Percentiles rank a stretch among this genome's conserved stretches.
phyloP scores from a whole-genome alignment of 2,329 filamentous ascomycete species.

The Samsoniella hepiali region DNA sequence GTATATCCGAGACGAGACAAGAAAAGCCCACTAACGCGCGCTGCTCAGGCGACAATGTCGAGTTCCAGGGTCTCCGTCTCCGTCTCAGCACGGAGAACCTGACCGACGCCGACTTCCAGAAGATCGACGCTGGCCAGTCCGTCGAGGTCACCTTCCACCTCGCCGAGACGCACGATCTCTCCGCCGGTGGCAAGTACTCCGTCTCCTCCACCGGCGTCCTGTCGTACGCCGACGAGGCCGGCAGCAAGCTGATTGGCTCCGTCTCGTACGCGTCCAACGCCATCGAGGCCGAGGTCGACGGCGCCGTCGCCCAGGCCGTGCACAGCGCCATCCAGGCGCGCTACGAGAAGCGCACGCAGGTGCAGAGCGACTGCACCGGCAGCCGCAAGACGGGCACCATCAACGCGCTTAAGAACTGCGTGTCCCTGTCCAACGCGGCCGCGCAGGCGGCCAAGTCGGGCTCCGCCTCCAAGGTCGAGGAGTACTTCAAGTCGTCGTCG shows the following conservation, averaged over 20 bases:
- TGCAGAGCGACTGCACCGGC: constrained; percentile 42
- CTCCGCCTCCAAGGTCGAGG: constrained; percentile 46
- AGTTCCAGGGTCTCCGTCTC: constrained; percentile 49
- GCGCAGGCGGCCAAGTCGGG: constrained; percentile 47
- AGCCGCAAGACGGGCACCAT: background rate
- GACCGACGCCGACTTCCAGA: constrained; percentile 47
- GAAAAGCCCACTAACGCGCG: background rate
- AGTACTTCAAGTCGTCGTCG: constrained; percentile 62
- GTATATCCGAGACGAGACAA: background rate
- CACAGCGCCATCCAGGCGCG: constrained; percentile 38
- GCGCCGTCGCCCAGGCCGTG: constrained; percentile 45
- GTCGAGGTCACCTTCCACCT: constrained; percentile 53
- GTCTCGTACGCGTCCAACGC: constrained; percentile 58
- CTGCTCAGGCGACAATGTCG: background rate
- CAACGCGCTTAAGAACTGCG: constrained; percentile 39
- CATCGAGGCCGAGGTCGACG: constrained; percentile 46
- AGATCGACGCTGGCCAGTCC: constrained; percentile 46
- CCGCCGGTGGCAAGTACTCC: constrained; percentile 51
- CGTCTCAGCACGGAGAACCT: constrained; percentile 43
- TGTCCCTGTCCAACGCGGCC: constrained; percentile 53
- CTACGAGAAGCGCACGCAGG: constrained; percentile 43
- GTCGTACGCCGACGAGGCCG: constrained; percentile 50
- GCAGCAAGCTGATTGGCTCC: constrained; percentile 51
- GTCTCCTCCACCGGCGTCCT: constrained; percentile 55
- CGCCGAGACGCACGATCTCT: constrained; percentile 53